Conservation (phyloP, 192 early-diverging fungal genomes). For the Coemansia sp. region DNA sequence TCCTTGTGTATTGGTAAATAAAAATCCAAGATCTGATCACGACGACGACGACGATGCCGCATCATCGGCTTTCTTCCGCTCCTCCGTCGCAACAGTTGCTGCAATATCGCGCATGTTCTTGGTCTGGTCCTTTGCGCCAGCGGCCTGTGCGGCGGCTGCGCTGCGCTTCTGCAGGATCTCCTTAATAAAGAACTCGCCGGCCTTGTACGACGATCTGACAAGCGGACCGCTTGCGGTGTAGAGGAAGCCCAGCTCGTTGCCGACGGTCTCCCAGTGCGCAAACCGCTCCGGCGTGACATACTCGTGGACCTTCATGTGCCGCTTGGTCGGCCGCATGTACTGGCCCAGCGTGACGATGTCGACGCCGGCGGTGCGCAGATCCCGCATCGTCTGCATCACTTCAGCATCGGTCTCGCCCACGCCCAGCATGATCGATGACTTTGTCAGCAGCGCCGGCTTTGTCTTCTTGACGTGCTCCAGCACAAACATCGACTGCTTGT, state of each 20-base stretch:
- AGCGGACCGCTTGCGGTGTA: constrained; percentile 96
- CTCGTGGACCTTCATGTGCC: constrained; percentile 96
- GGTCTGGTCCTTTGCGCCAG: neutral
- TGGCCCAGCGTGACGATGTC: constrained; percentile 98
- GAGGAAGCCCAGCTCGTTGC: constrained; percentile 82
- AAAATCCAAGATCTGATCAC: neutral
- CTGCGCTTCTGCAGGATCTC: constrained; percentile 68
- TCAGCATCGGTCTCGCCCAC: constrained; percentile 95
- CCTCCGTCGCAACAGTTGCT: constrained; percentile 39
- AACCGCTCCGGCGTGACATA: constrained; percentile 93
- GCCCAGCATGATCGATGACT: constrained; percentile 98
- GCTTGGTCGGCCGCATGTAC: constrained; percentile 99
- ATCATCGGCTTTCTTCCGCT: constrained; percentile 25
- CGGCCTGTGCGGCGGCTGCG: constrained; percentile 15
- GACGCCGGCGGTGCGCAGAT: constrained; percentile 75
- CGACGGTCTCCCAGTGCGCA: constrained; percentile 80
- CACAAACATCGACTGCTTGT: constrained; percentile 87
- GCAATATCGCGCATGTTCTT: constrained; percentile 36
- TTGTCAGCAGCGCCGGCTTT: constrained; percentile 83
- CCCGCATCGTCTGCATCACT: constrained; percentile 83
- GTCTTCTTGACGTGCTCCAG: constrained; percentile 83
- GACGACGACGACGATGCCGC: too few relatives aligned
- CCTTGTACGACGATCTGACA: constrained; percentile 94
- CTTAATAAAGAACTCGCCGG: constrained; percentile 95
- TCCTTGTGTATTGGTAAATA: too few relatives aligned